Conservation (phyloP, 208 protist species). For the Leishmania mexicana region DNA sequence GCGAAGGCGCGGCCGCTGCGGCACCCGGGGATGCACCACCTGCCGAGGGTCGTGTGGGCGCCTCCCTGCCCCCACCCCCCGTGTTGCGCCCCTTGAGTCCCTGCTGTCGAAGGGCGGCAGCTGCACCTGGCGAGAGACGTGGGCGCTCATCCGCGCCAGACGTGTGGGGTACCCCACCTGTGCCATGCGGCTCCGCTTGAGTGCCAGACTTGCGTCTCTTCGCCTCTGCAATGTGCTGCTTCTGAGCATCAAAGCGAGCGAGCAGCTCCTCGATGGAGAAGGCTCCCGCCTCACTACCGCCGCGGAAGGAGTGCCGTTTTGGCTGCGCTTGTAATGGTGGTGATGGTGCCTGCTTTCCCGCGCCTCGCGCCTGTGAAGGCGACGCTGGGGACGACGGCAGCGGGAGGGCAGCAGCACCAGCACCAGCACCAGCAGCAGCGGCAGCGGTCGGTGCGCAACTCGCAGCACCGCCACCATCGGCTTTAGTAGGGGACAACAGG, state of each 20-base stretch:
- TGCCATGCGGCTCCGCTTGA: not conserved
- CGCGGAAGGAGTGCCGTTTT: not conserved
- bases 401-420: not conserved
- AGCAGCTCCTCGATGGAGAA: slow-evolving; percentile 46
- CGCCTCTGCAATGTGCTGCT: slow-evolving; percentile 35
- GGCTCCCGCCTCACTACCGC: not conserved
- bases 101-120: slow-evolving; percentile 30
- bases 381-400: not conserved
- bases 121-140: slow-evolving; percentile 22
- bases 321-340: not conserved
- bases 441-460: not conserved
- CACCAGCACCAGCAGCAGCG: not conserved
- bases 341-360: not conserved
- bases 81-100: not conserved
- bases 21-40: not conserved
- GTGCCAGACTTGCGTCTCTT: slow-evolving; percentile 7
- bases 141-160: not conserved
- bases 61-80: not conserved
- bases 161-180: not conserved
- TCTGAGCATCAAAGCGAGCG: slow-evolving; percentile 52
- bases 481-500: not conserved
- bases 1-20: not conserved
- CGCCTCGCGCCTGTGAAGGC: not conserved
- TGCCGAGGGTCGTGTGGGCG: not conserved
- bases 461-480: not conserved